Base-by-base conservation (phyloP, 352 stramenopile genomes). In the Elongisporangium senticosum region DNA sequence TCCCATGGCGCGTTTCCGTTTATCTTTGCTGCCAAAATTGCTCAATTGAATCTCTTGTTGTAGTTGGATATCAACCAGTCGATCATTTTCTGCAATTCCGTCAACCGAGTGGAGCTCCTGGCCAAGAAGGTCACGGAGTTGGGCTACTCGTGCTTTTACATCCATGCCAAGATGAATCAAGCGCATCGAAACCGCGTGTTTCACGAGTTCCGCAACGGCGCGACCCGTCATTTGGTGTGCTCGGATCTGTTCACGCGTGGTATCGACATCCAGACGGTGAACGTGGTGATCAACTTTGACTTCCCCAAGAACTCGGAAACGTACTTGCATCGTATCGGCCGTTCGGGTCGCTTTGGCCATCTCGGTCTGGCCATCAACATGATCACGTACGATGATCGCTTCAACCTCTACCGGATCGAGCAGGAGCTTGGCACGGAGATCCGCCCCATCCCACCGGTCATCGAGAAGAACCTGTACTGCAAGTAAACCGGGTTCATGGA, bases 211-310 rank as follows among this genome's bases (percentile, higher is more conserved):
- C 89, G 96, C 52, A 99, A 99, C 62, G 97, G 96, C 49, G 94
- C 91, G 2, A 99, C 96, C 47, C 86, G 97, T 47, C 96, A 99
- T 72, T 80, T 99, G 28, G 97, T 99, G 49, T 99, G 92, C 63
- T 98, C 88, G 67, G 98, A 99, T 67, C 77, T 99, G 50, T 99
- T 99, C 72, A 99, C 96, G 53, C 91, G 98, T 56, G 98, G 98
- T 71, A 99, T 99, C 58, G 97, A 99, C 72, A 99, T 99, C 72
- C 96, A 99, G 79, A 98, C 94, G 54, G 98, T 99, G 20, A 99
- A 99, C 70, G 96, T 99, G n/a, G 98, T 99, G 39, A 99, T 99
- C 77, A 99, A 99, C 80, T 99, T 99, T 72, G 98, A 99, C 79
- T 99, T 99, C 72, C 98, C 98, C 13, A 98, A 99, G 76, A 99